Conservation (phyloP, 2,329 filamentous ascomycete genomes). For the Monilinia fructicola region DNA sequence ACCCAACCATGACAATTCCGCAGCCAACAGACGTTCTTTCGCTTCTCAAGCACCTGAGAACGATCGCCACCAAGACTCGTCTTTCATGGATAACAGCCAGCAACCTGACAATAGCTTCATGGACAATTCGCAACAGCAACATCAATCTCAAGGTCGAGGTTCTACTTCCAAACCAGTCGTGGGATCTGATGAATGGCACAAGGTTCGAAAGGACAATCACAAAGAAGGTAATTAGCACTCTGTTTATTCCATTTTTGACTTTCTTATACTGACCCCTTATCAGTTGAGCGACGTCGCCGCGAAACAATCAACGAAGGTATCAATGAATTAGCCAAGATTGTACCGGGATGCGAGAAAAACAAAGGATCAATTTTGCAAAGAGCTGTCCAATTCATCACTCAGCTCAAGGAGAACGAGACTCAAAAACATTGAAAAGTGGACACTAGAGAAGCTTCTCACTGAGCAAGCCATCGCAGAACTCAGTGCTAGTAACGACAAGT, state of each 20-base stretch:
- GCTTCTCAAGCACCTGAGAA: slow-evolving; percentile 46
- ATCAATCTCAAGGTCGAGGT: slow-evolving; percentile 28
- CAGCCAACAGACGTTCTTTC: slow-evolving; percentile 56
- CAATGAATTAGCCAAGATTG: slow-evolving; percentile 95
- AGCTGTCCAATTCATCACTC: slow-evolving; percentile 89
- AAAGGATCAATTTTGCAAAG: slow-evolving; percentile 95
- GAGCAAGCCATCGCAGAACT: slow-evolving; percentile 89
- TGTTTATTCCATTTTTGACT: slow-evolving; percentile 2
- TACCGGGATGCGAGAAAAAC: slow-evolving; percentile 97
- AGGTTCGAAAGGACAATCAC: slow-evolving; percentile 94
- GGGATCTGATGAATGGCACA: slow-evolving; percentile 98
- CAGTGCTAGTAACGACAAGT: slow-evolving; percentile 81
- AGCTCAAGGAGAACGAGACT: slow-evolving; percentile 90
- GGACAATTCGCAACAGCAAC: slow-evolving; percentile 44
- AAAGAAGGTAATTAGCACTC: slow-evolving; percentile 75
- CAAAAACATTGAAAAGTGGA: slow-evolving; percentile 94
- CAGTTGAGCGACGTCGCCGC: slow-evolving; percentile 91
- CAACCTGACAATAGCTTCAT: slow-evolving; percentile 40
- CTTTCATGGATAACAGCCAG: slow-evolving; percentile 45
- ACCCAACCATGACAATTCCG: slow-evolving; percentile 55
- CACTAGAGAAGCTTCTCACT: slow-evolving; percentile 82
- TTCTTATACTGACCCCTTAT: slow-evolving; percentile 37
- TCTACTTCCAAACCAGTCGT: slow-evolving; percentile 71
- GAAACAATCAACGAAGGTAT: slow-evolving; percentile 99
- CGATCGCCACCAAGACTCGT: slow-evolving; percentile 40